These are phyloP conservation scores for Penicillium atrosanguineum DNA, from an alignment of 495 filamentous ascomycete species.

Conservation along the genomic window DNA sequence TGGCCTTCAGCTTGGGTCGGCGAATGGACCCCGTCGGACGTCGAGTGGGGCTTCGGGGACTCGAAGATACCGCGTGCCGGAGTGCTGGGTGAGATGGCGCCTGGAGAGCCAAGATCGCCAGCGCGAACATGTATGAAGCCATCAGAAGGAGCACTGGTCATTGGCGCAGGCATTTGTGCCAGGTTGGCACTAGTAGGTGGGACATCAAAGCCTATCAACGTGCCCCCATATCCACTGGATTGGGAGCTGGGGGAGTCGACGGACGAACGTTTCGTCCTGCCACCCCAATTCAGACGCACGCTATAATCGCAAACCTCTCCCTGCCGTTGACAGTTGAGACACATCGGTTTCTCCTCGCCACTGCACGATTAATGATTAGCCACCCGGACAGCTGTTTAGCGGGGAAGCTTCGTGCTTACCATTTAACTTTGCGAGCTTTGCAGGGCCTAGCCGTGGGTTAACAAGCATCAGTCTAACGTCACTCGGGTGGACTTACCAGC, in stretches of 20 bases:
- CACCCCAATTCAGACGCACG: conserved; percentile 82
- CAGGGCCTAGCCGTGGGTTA: conserved; percentile 58
- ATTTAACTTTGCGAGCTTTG: conserved; percentile 85
- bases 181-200: conserved; percentile 9
- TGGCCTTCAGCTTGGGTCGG: conserved; percentile 19
- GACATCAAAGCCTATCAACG: conserved; percentile 19
- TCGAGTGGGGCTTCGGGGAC: conserved; percentile 25
- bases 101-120: conserved; percentile 13
- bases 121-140: conserved; percentile 15
- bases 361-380: conserved; percentile 17
- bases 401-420: conserved; percentile 36
- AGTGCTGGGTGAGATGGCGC: conserved; percentile 18
- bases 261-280: conserved; percentile 50
- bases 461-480: background rate
- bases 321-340: conserved; percentile 72
- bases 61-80: conserved; percentile 21
- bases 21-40: conserved; percentile 20
- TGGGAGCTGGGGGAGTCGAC: conserved; percentile 37
- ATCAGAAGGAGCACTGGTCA: conserved; percentile 13
- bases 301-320: conserved; percentile 83
- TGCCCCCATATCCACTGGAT: conserved; percentile 29
- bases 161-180: conserved; percentile 10
- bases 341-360: conserved; percentile 77
- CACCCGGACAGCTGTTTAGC: background rate
- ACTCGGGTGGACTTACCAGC: conserved; percentile 60